Conservation (phyloP, 2,329 filamentous ascomycete species). For the Aspergillus jensenii region DNA sequence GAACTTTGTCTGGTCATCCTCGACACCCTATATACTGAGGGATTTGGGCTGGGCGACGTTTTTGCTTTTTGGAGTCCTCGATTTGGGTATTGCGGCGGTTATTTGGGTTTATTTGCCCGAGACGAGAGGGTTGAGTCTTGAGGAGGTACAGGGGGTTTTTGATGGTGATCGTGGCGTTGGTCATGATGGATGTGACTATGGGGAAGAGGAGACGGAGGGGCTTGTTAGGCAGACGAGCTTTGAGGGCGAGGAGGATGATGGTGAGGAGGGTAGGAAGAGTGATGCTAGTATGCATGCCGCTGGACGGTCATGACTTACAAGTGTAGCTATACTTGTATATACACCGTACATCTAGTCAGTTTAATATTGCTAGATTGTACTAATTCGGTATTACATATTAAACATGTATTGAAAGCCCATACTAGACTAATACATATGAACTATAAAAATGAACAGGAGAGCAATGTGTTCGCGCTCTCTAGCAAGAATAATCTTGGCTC, state of each 20-base stretch:
- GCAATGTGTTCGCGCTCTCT: neutral
- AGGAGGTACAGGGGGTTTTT: conserved; percentile 59
- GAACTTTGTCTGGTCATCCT: conserved; percentile 43
- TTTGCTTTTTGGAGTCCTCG: conserved; percentile 44
- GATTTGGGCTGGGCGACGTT: conserved; percentile 51
- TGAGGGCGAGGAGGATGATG: neutral
- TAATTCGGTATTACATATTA: neutral
- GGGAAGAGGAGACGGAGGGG: conserved; percentile 1
- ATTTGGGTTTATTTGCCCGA: conserved; percentile 54
- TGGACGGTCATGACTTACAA: neutral
- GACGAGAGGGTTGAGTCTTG: conserved; percentile 54
- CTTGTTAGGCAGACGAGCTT: neutral
- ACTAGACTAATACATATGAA: neutral
- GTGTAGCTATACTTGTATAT: neutral
- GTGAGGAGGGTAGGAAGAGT: neutral
- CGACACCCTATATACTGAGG: conserved; percentile 44
- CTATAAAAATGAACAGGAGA: neutral
- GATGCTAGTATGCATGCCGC: neutral
- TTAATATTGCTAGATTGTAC: neutral
- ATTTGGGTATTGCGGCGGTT: conserved; percentile 50
- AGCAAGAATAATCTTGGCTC: neutral
- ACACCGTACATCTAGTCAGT: neutral
- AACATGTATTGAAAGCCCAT: neutral
- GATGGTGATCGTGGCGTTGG: conserved; percentile 13
- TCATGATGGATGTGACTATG: neutral